Base-by-base conservation (phyloP, 345 rosid genomes). In the Euphorbia pulcherrima region DNA sequence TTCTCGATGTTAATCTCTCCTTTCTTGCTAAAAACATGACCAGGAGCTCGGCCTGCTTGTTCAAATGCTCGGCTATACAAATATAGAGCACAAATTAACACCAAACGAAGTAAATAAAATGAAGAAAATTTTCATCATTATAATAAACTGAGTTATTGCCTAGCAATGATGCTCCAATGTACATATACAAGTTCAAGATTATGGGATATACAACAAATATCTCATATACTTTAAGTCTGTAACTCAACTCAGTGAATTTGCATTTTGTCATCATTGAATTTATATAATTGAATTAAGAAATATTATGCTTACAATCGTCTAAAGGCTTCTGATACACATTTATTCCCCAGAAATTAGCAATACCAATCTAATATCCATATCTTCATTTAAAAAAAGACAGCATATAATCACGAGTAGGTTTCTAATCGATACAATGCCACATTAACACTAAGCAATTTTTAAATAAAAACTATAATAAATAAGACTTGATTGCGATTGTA, bases 21-120 rank as follows among this genome's bases (percentile, higher is more conserved):
- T 73, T 78, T 81, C 71, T 62, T 80, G 72, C 81, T 62, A 81
- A 91, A 89, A 62, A 83, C 74, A 63, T 69, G 27, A 24, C 88
- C 92, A 54, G 89, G 80, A 71, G 79, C 82, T 73, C 74, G 80
- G n/a, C 85, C 81, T 72, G 90, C 92, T 71, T 77, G 87, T 24
- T 94, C 91, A 78, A 91, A 88, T 53, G 92, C 97, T 69, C 79
- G 81, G 55, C 99, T 91, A 70, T 37, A 72, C 59, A 57, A 48
- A 66, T 37, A 4, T 27, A 61, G 60, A 67, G 71, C 40, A 69
- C 64, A 78, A 30, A 69, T 64, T 37, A 66, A 60, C 53, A 77
- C 7, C 53, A 59, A 33, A 35, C 55, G n/a, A 17, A 50, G 11
- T 16, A 8, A 5, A 35, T 29, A 48, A 8, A 18, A 35, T 2